Evolutionary conservation across 2,329 filamentous ascomycete genomes (phyloP).

Genomic region (Cryphonectria radicalis): DNA sequence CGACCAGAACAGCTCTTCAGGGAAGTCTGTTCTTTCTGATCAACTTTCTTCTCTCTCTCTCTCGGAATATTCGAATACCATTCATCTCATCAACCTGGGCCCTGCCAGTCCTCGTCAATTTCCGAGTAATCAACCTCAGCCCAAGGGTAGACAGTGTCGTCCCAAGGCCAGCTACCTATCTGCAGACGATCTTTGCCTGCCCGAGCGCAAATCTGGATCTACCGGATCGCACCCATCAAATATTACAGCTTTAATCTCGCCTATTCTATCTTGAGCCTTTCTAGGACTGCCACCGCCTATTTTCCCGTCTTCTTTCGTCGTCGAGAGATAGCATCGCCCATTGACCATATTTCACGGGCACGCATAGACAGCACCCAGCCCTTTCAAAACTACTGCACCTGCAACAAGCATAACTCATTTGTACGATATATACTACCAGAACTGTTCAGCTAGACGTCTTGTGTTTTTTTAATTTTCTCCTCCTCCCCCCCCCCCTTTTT

Average conservation of each 20-base stretch:
- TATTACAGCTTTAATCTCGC: slow-evolving; percentile 31
- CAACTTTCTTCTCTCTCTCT: not conserved
- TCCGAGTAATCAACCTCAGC: not conserved
- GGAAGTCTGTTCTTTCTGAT: not conserved
- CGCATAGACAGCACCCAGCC: not conserved
- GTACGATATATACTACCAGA: slow-evolving; percentile 10
- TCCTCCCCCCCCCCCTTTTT: not conserved
- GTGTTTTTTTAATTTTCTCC: not conserved
- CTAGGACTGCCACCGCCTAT: slow-evolving; percentile 24
- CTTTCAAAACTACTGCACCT: not conserved
- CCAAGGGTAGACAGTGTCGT: slow-evolving; percentile 3
- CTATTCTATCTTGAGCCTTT: slow-evolving; percentile 26
- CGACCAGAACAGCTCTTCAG: not conserved
- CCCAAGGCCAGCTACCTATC: slow-evolving; percentile 22
- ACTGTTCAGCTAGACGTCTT: not conserved
- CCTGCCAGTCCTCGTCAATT: not conserved
- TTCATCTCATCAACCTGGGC: slow-evolving; percentile 16
- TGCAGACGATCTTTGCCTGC: slow-evolving; percentile 22
- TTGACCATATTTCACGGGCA: not conserved
- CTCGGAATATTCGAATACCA: not conserved
- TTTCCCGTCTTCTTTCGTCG: slow-evolving; percentile 24
- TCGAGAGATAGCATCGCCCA: slow-evolving; percentile 14
- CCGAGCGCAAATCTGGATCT: slow-evolving; percentile 24
- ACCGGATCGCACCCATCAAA: slow-evolving; percentile 26
- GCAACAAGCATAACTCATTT: slow-evolving; percentile 16